Evolutionary conservation across 345 rosid species (phyloP).

Genomic region (Pseudoturritis turrita): DNA sequence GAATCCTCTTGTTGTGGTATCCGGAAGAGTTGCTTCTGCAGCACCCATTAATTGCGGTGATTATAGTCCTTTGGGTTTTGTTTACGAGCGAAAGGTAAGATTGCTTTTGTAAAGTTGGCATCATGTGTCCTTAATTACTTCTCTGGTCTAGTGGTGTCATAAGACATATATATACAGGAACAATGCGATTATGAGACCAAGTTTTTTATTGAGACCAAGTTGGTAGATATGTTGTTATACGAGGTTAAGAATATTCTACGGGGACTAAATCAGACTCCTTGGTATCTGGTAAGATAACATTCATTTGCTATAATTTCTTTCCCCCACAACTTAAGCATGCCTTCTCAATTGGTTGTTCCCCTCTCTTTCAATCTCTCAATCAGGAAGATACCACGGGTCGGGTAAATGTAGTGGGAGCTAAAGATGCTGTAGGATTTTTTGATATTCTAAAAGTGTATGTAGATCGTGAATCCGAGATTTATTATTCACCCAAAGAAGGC

Average conservation of each 20-base stretch:
- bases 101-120: neutral
- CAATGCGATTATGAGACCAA: too few relatives aligned
- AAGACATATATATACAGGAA: neutral
- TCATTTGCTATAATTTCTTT: neutral
- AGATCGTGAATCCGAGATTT: too few relatives aligned
- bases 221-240: neutral
- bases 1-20: slow-evolving; percentile 3
- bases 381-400: neutral
- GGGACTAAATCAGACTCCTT: neutral
- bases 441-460: neutral
- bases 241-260: neutral
- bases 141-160: neutral
- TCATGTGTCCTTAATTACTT: neutral
- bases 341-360: neutral
- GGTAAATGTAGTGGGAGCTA: neutral
- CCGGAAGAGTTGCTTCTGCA: slow-evolving; percentile 11
- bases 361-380: neutral
- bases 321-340: neutral
- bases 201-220: neutral
- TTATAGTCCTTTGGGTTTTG: neutral
- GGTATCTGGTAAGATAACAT: slow-evolving; percentile 1
- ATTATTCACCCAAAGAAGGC: neutral
- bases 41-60: neutral
- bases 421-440: neutral
- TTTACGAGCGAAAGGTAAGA: neutral